Evolutionary conservation across 2,329 filamentous ascomycete genomes (phyloP), one percentile per base, ranked within the genome.

Genomic region (Escovopsis sp.): DNA sequence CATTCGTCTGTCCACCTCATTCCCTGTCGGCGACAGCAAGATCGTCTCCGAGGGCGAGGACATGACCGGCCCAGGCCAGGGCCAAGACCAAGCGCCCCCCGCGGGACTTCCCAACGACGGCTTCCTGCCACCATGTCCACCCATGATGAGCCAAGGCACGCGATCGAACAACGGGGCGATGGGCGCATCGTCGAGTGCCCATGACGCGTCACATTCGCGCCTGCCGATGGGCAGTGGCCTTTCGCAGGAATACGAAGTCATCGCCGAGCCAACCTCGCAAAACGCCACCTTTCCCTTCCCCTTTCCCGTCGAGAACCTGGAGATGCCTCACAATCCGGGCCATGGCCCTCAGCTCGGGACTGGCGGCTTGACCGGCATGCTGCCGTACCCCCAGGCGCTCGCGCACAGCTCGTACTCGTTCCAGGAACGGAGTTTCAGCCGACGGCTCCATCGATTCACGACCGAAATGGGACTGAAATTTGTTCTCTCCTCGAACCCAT

Each of bases 371-470:
- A 25, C 43, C 15, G 33, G 31, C 13, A 39, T 39, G 3, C 44
- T 51, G 7, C 48, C 54, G 3, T 60, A 57, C 27, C 49, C 51
- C 6, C 43, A 54, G 1, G 50, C 68, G 13, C 55, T 61, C 1
- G 42, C 59, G 1, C 68, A 71, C 1, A 58, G 52, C 16, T 74
- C 72, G 0, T 76, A 77, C 49, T 65, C 72, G 9, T 67, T 70
- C 38, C 63, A 72, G 18, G 81, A 87, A 51, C 58, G 63, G 2
- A 76, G 68, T 1, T 87, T 92, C 45, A 74, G 75, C 10, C 72
- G 81, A 7, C 68, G 79, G 4, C 60, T 92, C 4, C 79, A 83
- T 33, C 71, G 83, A 29, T 64, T 64, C 35, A 65, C 73, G 3
- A 45, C 76, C 1, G 81, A 92, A 53, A 56, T 63, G 18, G 80